A percentile compares a stretch with the other conserved stretches of the same genome.
Conservation (phyloP, 225 moss, liverwort and hornwort species). For the Climacium dendroides region DNA sequence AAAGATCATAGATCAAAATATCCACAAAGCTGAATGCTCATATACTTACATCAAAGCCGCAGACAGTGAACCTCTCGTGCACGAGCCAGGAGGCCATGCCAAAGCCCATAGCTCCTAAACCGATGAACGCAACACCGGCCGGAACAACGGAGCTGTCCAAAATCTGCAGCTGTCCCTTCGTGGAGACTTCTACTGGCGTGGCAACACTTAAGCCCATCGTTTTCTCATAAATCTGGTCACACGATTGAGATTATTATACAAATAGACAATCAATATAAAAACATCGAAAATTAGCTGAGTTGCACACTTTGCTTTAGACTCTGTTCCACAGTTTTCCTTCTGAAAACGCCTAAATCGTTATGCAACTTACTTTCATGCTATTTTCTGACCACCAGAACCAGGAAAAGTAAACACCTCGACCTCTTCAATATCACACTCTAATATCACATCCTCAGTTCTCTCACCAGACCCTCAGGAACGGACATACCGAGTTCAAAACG, state of each 20-base stretch:
- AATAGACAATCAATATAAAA: background rate
- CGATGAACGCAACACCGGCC: conserved; percentile 61
- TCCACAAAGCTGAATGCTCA: background rate
- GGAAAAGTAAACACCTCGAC: background rate
- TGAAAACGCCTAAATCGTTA: background rate
- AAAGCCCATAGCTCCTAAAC: conserved; percentile 95
- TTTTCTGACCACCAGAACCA: background rate
- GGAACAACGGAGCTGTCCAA: conserved; percentile 20
- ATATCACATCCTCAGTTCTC: background rate
- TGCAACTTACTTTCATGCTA: background rate
- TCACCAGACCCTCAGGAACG: background rate
- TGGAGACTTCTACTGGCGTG: background rate
- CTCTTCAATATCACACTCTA: background rate
- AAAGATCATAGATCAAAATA: background rate
- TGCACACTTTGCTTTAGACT: background rate
- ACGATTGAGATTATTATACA: background rate
- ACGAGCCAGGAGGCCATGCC: conserved; percentile 95
- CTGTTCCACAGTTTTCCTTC: background rate
- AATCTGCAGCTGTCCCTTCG: conserved; percentile 1
- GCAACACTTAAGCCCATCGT: conserved; percentile 25
- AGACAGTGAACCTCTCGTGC: conserved; percentile 56
- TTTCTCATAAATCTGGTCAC: conserved; percentile 57
- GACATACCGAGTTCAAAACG: background rate
- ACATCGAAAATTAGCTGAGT: background rate
- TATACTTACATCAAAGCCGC: conserved; percentile 72